phyloP scores from a whole-genome alignment of 2,329 filamentous ascomycete species.

The Lecanicillium sp. region DNA sequence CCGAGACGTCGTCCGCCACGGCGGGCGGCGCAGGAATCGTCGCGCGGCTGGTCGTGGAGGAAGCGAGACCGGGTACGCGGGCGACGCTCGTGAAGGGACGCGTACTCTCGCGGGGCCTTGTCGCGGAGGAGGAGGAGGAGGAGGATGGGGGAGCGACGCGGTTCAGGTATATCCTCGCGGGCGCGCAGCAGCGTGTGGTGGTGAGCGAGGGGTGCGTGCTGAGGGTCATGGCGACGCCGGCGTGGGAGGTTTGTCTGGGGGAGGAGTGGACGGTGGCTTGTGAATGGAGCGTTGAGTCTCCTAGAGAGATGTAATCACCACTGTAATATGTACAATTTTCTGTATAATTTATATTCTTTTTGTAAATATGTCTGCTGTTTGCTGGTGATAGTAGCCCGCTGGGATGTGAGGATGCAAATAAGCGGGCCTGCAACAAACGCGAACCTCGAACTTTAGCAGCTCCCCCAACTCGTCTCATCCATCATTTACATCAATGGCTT shows the following conservation, averaged over 20 bases:
- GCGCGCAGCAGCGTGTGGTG: conserved; percentile 24
- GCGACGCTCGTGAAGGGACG: conserved; percentile 30
- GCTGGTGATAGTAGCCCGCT: neutral
- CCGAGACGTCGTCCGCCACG: conserved; percentile 21
- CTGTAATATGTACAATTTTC: neutral
- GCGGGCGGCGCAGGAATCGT: conserved; percentile 8
- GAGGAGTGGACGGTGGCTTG: conserved; percentile 34
- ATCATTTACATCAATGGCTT: neutral
- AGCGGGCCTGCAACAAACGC: conserved; percentile 31
- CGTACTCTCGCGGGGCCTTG: neutral
- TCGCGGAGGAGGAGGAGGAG: neutral
- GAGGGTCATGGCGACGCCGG: conserved; percentile 27
- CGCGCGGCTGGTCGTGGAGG: conserved; percentile 24
- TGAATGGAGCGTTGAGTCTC: conserved; percentile 28
- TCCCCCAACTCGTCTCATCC: neutral
- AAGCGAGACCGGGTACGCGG: conserved; percentile 25
- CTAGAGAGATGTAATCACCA: too few relatives aligned
- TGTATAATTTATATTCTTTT: neutral
- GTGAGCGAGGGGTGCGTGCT: conserved; percentile 27
- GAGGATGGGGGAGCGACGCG: neutral
- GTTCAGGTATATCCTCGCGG: conserved; percentile 30
- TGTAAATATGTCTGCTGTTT: neutral
- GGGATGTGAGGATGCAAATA: conserved; percentile 25
- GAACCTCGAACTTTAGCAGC: conserved; percentile 6
- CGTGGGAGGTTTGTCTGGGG: conserved; percentile 33